Conservation (phyloP, 805 yeast species). For the Lipomyces anomalus region DNA sequence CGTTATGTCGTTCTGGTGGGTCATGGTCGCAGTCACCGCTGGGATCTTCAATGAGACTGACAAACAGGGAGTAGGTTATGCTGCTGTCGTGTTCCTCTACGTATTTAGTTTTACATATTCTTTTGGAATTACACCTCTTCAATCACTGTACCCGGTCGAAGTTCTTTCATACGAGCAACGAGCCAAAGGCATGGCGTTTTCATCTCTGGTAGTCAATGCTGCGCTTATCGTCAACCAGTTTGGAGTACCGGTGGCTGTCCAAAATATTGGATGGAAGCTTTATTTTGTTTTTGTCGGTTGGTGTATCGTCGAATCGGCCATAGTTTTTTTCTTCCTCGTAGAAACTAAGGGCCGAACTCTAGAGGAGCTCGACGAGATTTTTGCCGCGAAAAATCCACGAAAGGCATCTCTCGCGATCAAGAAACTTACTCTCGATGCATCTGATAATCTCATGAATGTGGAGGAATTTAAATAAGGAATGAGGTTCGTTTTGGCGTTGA, state of each 20-base stretch:
- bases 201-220: conserved; percentile 23
- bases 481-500: too few relatives aligned
- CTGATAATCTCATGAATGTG: too few relatives aligned
- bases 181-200: conserved; percentile 40
- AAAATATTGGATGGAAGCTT: conserved; percentile 41
- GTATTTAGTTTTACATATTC: conserved; percentile 16
- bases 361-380: too few relatives aligned
- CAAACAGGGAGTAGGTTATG: conserved; percentile 5
- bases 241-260: conserved; percentile 39
- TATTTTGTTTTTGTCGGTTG: conserved; percentile 35
- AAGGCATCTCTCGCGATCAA: too few relatives aligned
- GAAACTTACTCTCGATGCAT: too few relatives aligned
- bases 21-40: conserved; percentile 18
- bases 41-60: too few relatives aligned
- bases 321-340: conserved; percentile 36
- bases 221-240: conserved; percentile 33
- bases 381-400: too few relatives aligned
- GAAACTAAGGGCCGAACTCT: conserved; percentile 42
- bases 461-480: too few relatives aligned
- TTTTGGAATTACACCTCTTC: conserved; percentile 14
- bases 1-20: conserved; percentile 34
- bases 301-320: conserved; percentile 31
- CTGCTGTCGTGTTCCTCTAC: conserved; percentile 17
- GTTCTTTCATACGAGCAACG: conserved; percentile 32
- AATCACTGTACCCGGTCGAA: conserved; percentile 24